Percentiles rank a stretch among this genome's conserved stretches.
Conservation (phyloP, 1,284 basidiomycete species). For the Pseudozyma sp. region DNA sequence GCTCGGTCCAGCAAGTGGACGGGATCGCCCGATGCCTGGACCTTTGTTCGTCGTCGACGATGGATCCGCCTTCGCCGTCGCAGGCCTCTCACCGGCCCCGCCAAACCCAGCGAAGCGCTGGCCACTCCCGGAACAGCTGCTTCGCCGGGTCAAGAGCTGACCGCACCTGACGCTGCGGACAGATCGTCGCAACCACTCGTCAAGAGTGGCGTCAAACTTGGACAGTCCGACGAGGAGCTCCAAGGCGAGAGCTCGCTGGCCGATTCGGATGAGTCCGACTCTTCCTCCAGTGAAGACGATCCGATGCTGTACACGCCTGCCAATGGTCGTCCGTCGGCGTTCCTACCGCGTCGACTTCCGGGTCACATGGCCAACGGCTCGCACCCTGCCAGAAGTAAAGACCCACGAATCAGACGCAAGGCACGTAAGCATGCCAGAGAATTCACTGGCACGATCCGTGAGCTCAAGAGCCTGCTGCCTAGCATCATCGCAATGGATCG, state of each 20-base stretch:
- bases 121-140: slow-evolving; percentile 7
- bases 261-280: slow-evolving; percentile 40
- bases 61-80: slow-evolving; percentile 64
- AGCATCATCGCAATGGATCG: slow-evolving; percentile 55
- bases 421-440: slow-evolving; percentile 43
- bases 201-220: slow-evolving; percentile 22
- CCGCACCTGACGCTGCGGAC: slow-evolving; percentile 2
- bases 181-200: slow-evolving; percentile 4
- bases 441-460: slow-evolving; percentile 58
- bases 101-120: slow-evolving; percentile 9
- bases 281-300: slow-evolving; percentile 43
- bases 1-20: slow-evolving; percentile 59
- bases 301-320: slow-evolving; percentile 33
- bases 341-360: slow-evolving; percentile 48
- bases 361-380: slow-evolving; percentile 42
- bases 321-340: slow-evolving; percentile 33
- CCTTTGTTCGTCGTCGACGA: slow-evolving; percentile 63
- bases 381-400: slow-evolving; percentile 29
- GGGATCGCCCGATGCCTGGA: slow-evolving; percentile 53
- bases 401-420: slow-evolving; percentile 10
- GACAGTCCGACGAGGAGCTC: slow-evolving; percentile 32
- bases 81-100: slow-evolving; percentile 22
- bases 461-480: slow-evolving; percentile 58
- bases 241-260: slow-evolving; percentile 25
- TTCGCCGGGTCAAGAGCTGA: slow-evolving; percentile 23